Percentiles rank a stretch among this genome's conserved stretches.
Conservation (phyloP, 1,139 yeast genomes). For the Ogataea hybrid region DNA sequence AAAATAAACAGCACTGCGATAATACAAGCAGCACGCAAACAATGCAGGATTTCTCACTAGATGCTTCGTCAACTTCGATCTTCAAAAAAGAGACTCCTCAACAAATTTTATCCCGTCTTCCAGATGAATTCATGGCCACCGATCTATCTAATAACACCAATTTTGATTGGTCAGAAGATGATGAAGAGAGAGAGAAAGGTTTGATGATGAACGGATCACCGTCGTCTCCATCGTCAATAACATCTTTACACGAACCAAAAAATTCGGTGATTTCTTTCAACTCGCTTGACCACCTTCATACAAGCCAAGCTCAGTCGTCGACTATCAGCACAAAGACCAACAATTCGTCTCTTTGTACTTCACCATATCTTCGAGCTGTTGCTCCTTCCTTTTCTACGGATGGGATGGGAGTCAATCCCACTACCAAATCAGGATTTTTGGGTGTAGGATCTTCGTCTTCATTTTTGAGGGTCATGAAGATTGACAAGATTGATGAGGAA, state of each 20-base stretch:
- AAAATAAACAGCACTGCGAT: background rate
- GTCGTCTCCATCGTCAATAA: slow-evolving; percentile 19
- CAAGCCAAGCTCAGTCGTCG: slow-evolving; percentile 9
- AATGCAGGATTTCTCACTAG: background rate
- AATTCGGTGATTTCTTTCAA: slow-evolving; percentile 14
- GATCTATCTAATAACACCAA: slow-evolving; percentile 38
- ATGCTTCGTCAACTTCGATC: background rate
- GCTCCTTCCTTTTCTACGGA: slow-evolving; percentile 20
- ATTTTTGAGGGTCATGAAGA: slow-evolving; percentile 34
- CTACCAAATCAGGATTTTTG: slow-evolving; percentile 55
- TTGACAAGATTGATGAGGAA: slow-evolving; percentile 28
- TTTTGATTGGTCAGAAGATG: slow-evolving; percentile 57
- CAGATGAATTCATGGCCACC: slow-evolving; percentile 42
- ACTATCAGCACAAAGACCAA: slow-evolving; percentile 15
- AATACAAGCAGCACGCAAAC: background rate
- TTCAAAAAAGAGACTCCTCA: slow-evolving; percentile 6
- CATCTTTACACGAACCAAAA: slow-evolving; percentile 20
- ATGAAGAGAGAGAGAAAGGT: slow-evolving; percentile 28
- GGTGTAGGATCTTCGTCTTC: slow-evolving; percentile 64
- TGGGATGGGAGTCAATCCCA: slow-evolving; percentile 35
- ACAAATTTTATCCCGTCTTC: slow-evolving; percentile 22
- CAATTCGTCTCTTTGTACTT: slow-evolving; percentile 25
- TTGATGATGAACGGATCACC: slow-evolving; percentile 11
- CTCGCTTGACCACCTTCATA: slow-evolving; percentile 14
- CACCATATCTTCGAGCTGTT: slow-evolving; percentile 22